Percentiles rank a stretch among this genome's conserved stretches.
Conservation (phyloP, 805 yeast species). For the Suhomyces tanzawaensis region DNA sequence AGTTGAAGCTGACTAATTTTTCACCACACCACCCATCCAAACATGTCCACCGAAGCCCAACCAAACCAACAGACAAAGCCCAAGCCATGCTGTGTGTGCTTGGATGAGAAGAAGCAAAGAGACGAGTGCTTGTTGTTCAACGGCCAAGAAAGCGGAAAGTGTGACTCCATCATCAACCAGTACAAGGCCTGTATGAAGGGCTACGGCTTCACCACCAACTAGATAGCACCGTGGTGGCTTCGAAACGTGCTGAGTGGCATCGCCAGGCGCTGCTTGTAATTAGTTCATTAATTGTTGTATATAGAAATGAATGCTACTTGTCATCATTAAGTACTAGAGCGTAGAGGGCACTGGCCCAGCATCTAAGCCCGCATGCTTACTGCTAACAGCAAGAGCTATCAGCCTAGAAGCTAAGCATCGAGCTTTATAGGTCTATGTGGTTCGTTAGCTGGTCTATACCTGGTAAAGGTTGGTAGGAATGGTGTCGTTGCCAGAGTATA, state of each 20-base stretch:
- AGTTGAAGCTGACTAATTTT: background rate
- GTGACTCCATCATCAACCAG: slow-evolving; percentile 63
- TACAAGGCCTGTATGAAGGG: slow-evolving; percentile 92
- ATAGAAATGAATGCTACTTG: background rate
- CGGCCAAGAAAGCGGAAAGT: slow-evolving; percentile 82
- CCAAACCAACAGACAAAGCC: slow-evolving; percentile 48
- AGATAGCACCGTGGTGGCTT: too few species aligned
- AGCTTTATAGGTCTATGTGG: too few species aligned
- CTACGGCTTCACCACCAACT: slow-evolving; percentile 65
- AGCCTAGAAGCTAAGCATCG: too few species aligned
- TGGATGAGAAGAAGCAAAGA: slow-evolving; percentile 73
- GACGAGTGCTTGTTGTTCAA: slow-evolving; percentile 84
- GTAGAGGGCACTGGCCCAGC: too few species aligned
- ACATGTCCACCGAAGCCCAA: slow-evolving; percentile 7
- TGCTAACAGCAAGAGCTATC: too few species aligned
- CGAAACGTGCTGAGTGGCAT: too few species aligned
- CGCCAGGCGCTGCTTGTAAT: background rate
- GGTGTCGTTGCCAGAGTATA: too few species aligned
- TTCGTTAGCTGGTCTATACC: too few species aligned
- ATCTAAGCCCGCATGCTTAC: too few species aligned
- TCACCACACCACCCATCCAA: background rate
- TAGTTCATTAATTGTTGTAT: background rate
- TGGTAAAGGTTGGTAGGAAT: too few species aligned
- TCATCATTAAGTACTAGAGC: background rate
- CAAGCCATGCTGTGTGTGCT: slow-evolving; percentile 96